Conservation (phyloP, 2,329 filamentous ascomycete species). For the Periconia macrospinosa region DNA sequence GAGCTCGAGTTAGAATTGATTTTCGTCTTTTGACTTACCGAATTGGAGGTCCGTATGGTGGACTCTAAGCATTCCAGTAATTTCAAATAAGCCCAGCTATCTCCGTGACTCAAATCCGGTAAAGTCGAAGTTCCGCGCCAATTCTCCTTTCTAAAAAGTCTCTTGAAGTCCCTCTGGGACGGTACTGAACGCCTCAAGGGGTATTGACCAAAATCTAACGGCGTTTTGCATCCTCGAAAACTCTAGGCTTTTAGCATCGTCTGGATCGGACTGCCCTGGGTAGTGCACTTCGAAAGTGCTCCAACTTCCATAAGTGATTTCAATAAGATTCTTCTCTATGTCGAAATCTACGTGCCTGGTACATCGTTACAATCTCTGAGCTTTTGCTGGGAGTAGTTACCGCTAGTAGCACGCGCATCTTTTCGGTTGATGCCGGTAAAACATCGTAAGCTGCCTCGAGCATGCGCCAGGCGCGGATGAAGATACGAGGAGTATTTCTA, state of each 20-base stretch:
- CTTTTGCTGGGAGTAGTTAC: background rate
- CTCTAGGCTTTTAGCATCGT: slow-evolving; percentile 3
- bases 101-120: slow-evolving; percentile 5
- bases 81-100: slow-evolving; percentile 7
- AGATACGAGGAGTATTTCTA: slow-evolving; percentile 1
- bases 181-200: slow-evolving; percentile 7
- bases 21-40: too few relatives aligned
- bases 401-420: slow-evolving; percentile 6
- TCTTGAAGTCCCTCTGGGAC: slow-evolving; percentile 7
- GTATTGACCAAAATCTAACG: slow-evolving; percentile 9
- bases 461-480: slow-evolving; percentile 11
- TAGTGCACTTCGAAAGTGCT: too few relatives aligned
- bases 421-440: background rate
- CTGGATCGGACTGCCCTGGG: too few relatives aligned
- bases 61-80: background rate
- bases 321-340: slow-evolving; percentile 11
- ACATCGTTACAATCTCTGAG: slow-evolving; percentile 2
- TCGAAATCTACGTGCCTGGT: slow-evolving; percentile 6
- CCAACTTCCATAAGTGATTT: too few relatives aligned
- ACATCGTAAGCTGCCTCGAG: slow-evolving; percentile 8
- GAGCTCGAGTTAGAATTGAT: too few relatives aligned
- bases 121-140: slow-evolving; percentile 2
- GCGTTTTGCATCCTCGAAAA: slow-evolving; percentile 8
- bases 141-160: too few relatives aligned
- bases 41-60: too few relatives aligned